Evolutionary conservation across 139 green algal species (phyloP).

Genomic region (Chlorella ohadii): DNA sequence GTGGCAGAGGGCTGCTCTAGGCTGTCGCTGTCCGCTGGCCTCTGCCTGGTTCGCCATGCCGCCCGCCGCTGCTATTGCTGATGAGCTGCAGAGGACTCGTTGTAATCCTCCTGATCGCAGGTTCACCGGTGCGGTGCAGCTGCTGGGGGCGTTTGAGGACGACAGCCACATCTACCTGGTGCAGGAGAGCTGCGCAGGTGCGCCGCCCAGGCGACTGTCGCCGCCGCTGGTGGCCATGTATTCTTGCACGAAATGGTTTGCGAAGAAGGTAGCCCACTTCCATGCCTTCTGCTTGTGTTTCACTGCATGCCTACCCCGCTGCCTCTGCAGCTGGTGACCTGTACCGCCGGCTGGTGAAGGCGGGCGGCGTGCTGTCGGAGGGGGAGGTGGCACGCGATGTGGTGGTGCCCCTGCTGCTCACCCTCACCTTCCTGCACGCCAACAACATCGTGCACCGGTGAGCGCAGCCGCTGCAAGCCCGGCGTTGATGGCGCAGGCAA

Average conservation of each 20-base stretch:
- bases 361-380: constrained; percentile 68
- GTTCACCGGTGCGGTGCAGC: constrained; percentile 49
- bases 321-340: constrained; percentile 80
- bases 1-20: background rate
- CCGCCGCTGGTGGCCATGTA: too few relatives aligned
- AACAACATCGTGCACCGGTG: constrained; percentile 69
- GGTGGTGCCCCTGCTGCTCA: constrained; percentile 78
- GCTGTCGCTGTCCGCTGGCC: too few relatives aligned
- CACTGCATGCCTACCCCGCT: too few relatives aligned
- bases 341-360: constrained; percentile 75
- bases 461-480: background rate
- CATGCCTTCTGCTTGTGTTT: too few relatives aligned
- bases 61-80: too few relatives aligned
- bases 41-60: background rate
- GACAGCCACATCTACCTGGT: constrained; percentile 79
- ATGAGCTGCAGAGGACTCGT: background rate
- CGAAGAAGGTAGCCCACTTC: too few relatives aligned
- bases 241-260: too few relatives aligned
- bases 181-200: constrained; percentile 76
- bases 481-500: background rate
- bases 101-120: background rate
- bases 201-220: too few relatives aligned
- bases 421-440: constrained; percentile 77
- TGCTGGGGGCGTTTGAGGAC: constrained; percentile 83
- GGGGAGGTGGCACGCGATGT: constrained; percentile 52